Conservation (phyloP, 345 rosid genomes). For the Carallia pectinifolia region DNA sequence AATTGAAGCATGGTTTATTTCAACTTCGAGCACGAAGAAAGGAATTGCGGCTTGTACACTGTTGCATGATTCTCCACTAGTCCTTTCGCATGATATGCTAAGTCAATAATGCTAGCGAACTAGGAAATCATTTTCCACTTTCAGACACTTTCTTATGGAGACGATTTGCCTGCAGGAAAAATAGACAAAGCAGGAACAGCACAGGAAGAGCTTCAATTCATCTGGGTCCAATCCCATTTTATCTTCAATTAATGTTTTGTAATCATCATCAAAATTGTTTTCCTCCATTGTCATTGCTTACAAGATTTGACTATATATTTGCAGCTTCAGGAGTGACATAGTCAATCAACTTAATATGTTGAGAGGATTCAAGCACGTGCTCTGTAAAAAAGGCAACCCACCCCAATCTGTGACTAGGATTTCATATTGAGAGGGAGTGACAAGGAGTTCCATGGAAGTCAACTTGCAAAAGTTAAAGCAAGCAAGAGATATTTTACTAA, state of each 20-base stretch:
- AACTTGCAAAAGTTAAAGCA: conserved; percentile 12
- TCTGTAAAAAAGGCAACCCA: neutral
- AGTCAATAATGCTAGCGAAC: neutral
- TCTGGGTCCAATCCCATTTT: neutral
- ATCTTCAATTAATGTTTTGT: neutral
- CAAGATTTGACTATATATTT: neutral
- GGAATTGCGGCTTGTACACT: neutral
- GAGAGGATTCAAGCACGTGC: neutral
- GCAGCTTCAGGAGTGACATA: neutral
- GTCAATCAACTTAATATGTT: neutral
- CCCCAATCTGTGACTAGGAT: conserved; percentile 20
- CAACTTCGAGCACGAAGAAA: conserved; percentile 1
- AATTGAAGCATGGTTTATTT: neutral
- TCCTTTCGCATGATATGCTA: neutral
- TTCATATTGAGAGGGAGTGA: conserved; percentile 15
- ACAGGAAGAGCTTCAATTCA: neutral
- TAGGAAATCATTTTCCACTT: neutral
- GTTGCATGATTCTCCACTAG: neutral
- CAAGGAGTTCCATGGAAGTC: conserved; percentile 17
- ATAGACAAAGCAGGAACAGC: neutral
- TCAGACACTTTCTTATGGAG: conserved; percentile 6
- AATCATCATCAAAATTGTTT: neutral
- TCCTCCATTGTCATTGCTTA: neutral
- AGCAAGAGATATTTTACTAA: neutral
- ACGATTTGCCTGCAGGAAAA: neutral